Conservation (phyloP, 116 monocot genomes). For the Iris pallida region DNA sequence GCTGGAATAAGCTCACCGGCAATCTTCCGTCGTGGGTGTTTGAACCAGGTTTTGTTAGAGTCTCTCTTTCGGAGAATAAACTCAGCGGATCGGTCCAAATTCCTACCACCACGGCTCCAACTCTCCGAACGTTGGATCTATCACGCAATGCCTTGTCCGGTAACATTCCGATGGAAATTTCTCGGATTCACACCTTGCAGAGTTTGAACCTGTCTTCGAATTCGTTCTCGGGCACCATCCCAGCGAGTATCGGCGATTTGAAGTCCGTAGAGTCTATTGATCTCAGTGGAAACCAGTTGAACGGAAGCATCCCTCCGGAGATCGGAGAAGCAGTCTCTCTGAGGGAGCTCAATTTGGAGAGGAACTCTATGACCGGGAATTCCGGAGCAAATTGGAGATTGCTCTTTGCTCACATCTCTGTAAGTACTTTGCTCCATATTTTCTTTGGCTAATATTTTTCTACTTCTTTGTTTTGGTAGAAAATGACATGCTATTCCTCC, state of each 20-base stretch:
- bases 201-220: slow-evolving; percentile 42
- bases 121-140: slow-evolving; percentile 30
- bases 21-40: slow-evolving; percentile 39
- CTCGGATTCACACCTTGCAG: slow-evolving; percentile 19
- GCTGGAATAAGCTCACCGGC: slow-evolving; percentile 27
- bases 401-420: slow-evolving; percentile 40
- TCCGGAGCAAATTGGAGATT: slow-evolving; percentile 41
- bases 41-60: slow-evolving; percentile 13
- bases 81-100: slow-evolving; percentile 21
- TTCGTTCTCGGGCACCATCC: slow-evolving; percentile 34
- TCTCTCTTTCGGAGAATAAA: slow-evolving; percentile 30
- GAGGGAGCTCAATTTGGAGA: slow-evolving; percentile 35
- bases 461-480: background rate
- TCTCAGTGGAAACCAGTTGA: slow-evolving; percentile 33
- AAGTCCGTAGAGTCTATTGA: slow-evolving; percentile 42
- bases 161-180: slow-evolving; percentile 26
- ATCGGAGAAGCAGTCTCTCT: slow-evolving; percentile 33
- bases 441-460: too few relatives aligned
- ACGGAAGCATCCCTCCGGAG: slow-evolving; percentile 42
- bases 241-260: slow-evolving; percentile 28
- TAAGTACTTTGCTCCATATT: slow-evolving; percentile 28
- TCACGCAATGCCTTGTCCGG: slow-evolving; percentile 43
- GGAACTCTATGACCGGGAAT: slow-evolving; percentile 43
- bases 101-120: background rate
- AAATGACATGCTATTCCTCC: background rate